Conservation (phyloP, 148 eudicot genomes). For the Pouteria glomerata region DNA sequence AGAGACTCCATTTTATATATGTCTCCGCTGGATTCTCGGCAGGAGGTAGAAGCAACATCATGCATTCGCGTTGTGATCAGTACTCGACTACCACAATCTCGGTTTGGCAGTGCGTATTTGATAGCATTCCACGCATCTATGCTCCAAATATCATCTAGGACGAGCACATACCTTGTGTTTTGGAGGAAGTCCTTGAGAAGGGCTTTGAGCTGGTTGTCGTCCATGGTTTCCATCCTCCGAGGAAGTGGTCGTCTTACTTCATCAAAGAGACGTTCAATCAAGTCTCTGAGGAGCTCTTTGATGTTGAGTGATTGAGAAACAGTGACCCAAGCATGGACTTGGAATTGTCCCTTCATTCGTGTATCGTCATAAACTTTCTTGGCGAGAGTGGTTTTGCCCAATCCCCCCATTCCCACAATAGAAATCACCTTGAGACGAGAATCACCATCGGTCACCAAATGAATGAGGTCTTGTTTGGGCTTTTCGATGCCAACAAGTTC, state of each 20-base stretch:
- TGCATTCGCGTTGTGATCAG: conserved; percentile 2
- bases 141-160: conserved; percentile 13
- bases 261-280: neutral
- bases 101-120: conserved; percentile 7
- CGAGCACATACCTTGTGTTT: conserved; percentile 2
- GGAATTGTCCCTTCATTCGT: neutral
- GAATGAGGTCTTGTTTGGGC: neutral
- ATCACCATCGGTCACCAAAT: neutral
- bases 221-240: neutral
- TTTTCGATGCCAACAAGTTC: conserved; percentile 8
- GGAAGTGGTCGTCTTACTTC: neutral
- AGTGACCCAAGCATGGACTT: conserved; percentile 9
- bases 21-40: neutral
- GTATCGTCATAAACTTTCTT: conserved; percentile 7
- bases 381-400: conserved; percentile 18
- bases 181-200: neutral
- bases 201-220: neutral
- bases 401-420: conserved; percentile 19
- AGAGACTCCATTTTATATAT: neutral
- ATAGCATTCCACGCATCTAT: conserved; percentile 8
- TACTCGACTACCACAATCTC: neutral
- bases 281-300: neutral
- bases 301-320: conserved; percentile 6
- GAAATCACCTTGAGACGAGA: neutral
- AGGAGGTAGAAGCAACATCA: neutral